Percentiles rank a stretch among this genome's conserved stretches.
Evolutionary conservation across 2,329 filamentous ascomycete species (phyloP).

Genomic region (Paramyrothecium sp.): DNA sequence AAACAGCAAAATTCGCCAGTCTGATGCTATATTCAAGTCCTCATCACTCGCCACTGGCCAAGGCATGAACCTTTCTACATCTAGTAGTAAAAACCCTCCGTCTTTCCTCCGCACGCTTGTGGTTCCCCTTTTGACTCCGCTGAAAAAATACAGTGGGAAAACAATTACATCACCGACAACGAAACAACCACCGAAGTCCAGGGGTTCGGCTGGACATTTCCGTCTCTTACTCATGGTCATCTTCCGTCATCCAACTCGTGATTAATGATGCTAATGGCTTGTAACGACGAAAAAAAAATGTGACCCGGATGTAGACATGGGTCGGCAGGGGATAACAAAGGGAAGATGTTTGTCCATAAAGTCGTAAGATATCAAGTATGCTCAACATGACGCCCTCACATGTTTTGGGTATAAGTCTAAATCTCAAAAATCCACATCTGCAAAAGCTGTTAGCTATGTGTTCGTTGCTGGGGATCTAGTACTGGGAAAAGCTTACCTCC

Average conservation of each 20-base stretch:
- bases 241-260: not conserved
- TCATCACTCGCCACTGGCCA: not conserved
- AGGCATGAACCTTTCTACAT: not conserved
- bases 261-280: not conserved
- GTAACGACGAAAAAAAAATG: slow-evolving; percentile 8
- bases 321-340: not conserved
- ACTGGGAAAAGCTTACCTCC: slow-evolving; percentile 66
- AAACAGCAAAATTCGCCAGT: not conserved
- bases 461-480: slow-evolving; percentile 13
- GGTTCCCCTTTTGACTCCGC: not conserved
- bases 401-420: slow-evolving; percentile 29
- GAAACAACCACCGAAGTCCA: not conserved
- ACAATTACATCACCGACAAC: not conserved
- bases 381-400: slow-evolving; percentile 9
- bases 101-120: not conserved
- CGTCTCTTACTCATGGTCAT: not conserved
- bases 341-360: slow-evolving; percentile 7
- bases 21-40: not conserved
- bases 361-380: slow-evolving; percentile 13
- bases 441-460: slow-evolving; percentile 12
- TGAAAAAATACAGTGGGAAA: not conserved
- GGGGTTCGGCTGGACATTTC: not conserved
- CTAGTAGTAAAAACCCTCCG: not conserved
- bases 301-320: not conserved
- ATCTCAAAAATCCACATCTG: slow-evolving; percentile 48